These are phyloP conservation scores for Pythium chondricola DNA, from an alignment of 352 stramenopile genomes.

Conservation along the genomic window DNA sequence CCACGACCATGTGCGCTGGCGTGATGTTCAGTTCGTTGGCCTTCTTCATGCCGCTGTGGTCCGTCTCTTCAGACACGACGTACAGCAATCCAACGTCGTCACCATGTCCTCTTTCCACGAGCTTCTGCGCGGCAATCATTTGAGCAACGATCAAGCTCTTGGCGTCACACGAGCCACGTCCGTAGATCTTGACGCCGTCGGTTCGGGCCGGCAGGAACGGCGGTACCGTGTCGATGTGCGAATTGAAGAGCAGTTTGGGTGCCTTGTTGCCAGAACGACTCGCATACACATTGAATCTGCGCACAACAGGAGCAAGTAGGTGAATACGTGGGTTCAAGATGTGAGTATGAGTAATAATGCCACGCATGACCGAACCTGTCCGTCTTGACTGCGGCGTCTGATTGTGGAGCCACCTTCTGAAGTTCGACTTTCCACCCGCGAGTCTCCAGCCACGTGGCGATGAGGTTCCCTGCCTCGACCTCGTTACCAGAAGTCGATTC, in stretches of 20 bases:
- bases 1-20: slow-evolving; percentile 72
- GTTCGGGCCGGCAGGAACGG: slow-evolving; percentile 59
- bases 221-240: slow-evolving; percentile 82
- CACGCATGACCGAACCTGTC: slow-evolving; percentile 28
- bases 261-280: slow-evolving; percentile 46
- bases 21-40: slow-evolving; percentile 71
- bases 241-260: slow-evolving; percentile 75
- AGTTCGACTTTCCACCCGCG: slow-evolving; percentile 69
- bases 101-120: slow-evolving; percentile 47
- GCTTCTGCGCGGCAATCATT: slow-evolving; percentile 69
- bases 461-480: slow-evolving; percentile 50
- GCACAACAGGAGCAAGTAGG: too few relatives aligned
- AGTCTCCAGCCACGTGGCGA: slow-evolving; percentile 56
- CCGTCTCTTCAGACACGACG: slow-evolving; percentile 84
- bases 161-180: slow-evolving; percentile 77
- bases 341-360: background rate
- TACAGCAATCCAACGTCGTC: slow-evolving; percentile 73
- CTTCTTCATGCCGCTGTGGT: slow-evolving; percentile 87
- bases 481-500: slow-evolving; percentile 70
- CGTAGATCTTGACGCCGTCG: slow-evolving; percentile 60
- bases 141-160: slow-evolving; percentile 81
- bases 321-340: background rate
- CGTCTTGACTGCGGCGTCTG: slow-evolving; percentile 46
- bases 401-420: slow-evolving; percentile 64
- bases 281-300: slow-evolving; percentile 74